Percentiles rank a stretch among this genome's conserved stretches.
phyloP scores from a whole-genome alignment of 805 yeast species.

The Millerozyma miso region DNA sequence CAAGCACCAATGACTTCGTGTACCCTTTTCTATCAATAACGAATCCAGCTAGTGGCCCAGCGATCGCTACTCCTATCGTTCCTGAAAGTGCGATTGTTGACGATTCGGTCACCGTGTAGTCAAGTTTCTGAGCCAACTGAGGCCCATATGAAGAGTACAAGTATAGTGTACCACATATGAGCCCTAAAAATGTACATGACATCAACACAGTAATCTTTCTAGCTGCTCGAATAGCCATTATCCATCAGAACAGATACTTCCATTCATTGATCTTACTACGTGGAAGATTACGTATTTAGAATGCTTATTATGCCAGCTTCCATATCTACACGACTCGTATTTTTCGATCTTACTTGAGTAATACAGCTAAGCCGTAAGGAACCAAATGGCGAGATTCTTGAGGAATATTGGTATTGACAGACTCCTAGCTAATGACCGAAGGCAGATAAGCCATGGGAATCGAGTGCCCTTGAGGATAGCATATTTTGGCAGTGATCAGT shows the following conservation, averaged over 20 bases:
- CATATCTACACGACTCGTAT: background rate
- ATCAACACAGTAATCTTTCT: constrained; percentile 21
- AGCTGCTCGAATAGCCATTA: constrained; percentile 15
- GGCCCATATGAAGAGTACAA: constrained; percentile 76
- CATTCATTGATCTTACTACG: background rate
- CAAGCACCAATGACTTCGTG: constrained; percentile 45
- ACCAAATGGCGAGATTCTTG: too few species aligned
- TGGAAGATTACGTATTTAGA: too few species aligned
- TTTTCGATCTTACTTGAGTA: background rate
- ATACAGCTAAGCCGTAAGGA: too few species aligned
- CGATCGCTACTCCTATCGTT: constrained; percentile 55
- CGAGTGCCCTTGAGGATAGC: constrained; percentile 38
- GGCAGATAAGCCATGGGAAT: too few species aligned
- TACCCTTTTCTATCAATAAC: constrained; percentile 64
- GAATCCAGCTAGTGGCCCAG: constrained; percentile 67
- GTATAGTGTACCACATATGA: constrained; percentile 71
- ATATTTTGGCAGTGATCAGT: constrained; percentile 75
- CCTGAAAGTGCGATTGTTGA: constrained; percentile 66
- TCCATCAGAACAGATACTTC: background rate
- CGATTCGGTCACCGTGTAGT: constrained; percentile 58
- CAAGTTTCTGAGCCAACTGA: constrained; percentile 57
- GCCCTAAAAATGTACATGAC: constrained; percentile 40
- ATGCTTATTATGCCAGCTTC: background rate
- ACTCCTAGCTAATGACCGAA: too few species aligned
- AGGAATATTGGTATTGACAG: too few species aligned